These are phyloP conservation scores for Fusarium phyllophilum DNA, from an alignment of 2,329 filamentous ascomycete genomes.

Conservation along the genomic window DNA sequence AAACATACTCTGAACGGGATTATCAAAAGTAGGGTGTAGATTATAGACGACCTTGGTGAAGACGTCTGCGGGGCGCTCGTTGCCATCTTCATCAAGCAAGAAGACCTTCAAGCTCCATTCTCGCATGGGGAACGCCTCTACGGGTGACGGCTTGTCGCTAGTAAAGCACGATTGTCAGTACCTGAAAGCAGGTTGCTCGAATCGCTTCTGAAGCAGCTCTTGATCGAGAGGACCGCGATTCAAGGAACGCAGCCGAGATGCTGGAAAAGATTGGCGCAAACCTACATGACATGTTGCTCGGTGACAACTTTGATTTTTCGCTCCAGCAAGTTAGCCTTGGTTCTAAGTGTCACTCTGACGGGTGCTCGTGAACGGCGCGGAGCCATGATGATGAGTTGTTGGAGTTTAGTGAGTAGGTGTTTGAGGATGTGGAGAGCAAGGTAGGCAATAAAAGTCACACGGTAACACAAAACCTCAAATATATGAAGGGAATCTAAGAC, in stretches of 20 bases:
- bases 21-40: slow-evolving; percentile 92
- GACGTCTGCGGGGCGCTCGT: slow-evolving; percentile 82
- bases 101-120: slow-evolving; percentile 90
- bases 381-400: slow-evolving; percentile 27
- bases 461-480: slow-evolving; percentile 10
- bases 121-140: slow-evolving; percentile 92
- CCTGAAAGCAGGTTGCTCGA: neutral
- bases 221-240: neutral
- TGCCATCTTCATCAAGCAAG: slow-evolving; percentile 85
- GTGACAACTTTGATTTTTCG: slow-evolving; percentile 93
- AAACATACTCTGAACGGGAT: slow-evolving; percentile 81
- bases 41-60: slow-evolving; percentile 95
- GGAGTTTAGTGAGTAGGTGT: neutral
- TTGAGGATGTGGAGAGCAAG: slow-evolving; percentile 1
- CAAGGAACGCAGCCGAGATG: neutral
- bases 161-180: slow-evolving; percentile 6
- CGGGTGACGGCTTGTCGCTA: slow-evolving; percentile 77
- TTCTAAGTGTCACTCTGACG: slow-evolving; percentile 18
- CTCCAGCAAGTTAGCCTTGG: slow-evolving; percentile 63
- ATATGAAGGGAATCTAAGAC: neutral
- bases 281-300: slow-evolving; percentile 88
- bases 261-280: slow-evolving; percentile 40
- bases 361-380: slow-evolving; percentile 25
- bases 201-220: neutral
- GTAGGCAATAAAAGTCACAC: slow-evolving; percentile 7